Evolutionary conservation across 176 grass and related monocot species (phyloP).

Genomic region (Urochloa ruziziensis): DNA sequence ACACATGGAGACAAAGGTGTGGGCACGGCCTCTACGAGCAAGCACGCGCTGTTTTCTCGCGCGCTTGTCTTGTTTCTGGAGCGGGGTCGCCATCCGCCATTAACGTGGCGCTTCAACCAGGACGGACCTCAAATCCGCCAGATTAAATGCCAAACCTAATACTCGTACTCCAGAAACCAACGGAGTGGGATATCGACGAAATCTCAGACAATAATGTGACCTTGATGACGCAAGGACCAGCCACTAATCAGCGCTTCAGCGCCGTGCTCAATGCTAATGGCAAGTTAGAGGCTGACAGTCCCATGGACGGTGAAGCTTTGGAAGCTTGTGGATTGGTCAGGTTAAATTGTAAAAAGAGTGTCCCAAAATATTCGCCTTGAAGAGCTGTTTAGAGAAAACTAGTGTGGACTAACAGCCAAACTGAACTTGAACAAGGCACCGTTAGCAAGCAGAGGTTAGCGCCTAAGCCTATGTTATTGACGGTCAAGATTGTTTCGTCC

Average conservation of each 20-base stretch:
- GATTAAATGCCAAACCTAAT: conserved; percentile 28
- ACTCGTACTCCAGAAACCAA: conserved; percentile 25
- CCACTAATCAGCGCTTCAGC: not conserved
- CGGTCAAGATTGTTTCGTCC: not conserved
- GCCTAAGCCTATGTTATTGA: not conserved
- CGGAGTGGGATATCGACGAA: conserved; percentile 24
- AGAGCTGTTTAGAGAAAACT: not conserved
- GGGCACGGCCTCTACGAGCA: not conserved
- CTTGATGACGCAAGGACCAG: conserved; percentile 31
- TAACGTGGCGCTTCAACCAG: conserved; percentile 18
- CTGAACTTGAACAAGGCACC: not conserved
- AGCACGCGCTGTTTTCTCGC: conserved; percentile 34
- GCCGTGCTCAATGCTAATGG: conserved; percentile 15
- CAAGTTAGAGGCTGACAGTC: not conserved
- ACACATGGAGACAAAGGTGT: conserved; percentile 20
- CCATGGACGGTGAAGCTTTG: not conserved
- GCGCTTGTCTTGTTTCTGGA: conserved; percentile 34
- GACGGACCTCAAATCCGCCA: conserved; percentile 18
- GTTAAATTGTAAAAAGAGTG: not conserved
- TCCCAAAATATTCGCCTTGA: not conserved
- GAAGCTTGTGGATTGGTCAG: too few relatives aligned
- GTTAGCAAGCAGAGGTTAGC: not conserved
- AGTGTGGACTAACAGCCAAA: not conserved
- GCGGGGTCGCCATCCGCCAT: conserved; percentile 34
- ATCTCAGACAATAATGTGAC: conserved; percentile 17